Percentiles rank a stretch among this genome's conserved stretches.
Evolutionary conservation across 306 rosid genomes (phyloP).

Genomic region (Aeschynomene evenia): DNA sequence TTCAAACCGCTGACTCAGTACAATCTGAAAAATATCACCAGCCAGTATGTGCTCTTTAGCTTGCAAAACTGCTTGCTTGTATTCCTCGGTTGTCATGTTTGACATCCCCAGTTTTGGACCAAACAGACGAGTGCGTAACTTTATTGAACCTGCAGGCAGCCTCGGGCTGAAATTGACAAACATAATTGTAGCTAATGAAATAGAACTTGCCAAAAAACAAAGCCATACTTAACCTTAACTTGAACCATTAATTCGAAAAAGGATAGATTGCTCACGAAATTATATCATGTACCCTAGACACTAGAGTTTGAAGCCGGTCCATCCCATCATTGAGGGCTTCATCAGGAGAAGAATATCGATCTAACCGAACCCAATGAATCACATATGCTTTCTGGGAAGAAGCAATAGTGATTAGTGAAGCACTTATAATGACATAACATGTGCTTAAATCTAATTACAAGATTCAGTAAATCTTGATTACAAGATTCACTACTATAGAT

Average conservation of each 20-base stretch:
- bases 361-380: constrained; percentile 88
- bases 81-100: constrained; percentile 78
- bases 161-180: constrained; percentile 76
- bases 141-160: constrained; percentile 87
- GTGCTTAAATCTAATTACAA: neutral
- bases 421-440: neutral
- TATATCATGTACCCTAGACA: constrained; percentile 81
- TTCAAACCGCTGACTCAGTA: constrained; percentile 91
- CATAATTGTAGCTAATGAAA: constrained; percentile 20
- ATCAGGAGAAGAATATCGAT: constrained; percentile 68
- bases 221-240: neutral
- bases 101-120: constrained; percentile 76
- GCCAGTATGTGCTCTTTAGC: constrained; percentile 93
- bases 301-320: constrained; percentile 53
- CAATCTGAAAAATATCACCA: constrained; percentile 96
- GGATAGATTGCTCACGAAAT: constrained; percentile 58
- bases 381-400: constrained; percentile 72
- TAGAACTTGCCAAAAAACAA: constrained; percentile 12
- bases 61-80: constrained; percentile 77
- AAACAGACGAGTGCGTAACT: constrained; percentile 57
- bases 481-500: neutral
- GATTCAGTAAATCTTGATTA: neutral
- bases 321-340: constrained; percentile 73
- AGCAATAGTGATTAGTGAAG: neutral
- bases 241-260: neutral